phyloP scores from a whole-genome alignment of 129 eudicot species.

The Calendula officinalis region DNA sequence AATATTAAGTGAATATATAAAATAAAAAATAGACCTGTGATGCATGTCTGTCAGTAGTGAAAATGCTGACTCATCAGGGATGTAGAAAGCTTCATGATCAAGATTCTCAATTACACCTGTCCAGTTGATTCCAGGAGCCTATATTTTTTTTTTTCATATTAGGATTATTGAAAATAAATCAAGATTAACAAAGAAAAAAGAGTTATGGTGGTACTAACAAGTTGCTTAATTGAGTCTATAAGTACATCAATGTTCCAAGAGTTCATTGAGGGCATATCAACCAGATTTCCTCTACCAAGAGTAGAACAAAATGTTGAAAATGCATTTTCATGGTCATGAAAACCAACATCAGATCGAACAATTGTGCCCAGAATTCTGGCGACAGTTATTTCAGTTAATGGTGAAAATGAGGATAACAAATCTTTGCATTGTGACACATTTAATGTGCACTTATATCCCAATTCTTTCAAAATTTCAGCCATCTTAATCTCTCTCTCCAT shows the following conservation, averaged over 20 bases:
- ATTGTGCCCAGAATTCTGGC: conserved; percentile 77
- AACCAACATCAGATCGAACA: conserved; percentile 50
- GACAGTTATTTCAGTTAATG: conserved; percentile 66
- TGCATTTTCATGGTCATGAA: conserved; percentile 57
- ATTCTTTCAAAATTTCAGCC: conserved; percentile 81
- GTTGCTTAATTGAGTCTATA: conserved; percentile 79
- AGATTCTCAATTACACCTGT: conserved; percentile 60
- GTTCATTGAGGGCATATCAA: conserved; percentile 38
- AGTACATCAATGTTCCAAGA: conserved; percentile 88
- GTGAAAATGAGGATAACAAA: conserved; percentile 65
- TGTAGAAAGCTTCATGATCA: conserved; percentile 79
- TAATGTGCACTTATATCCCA: conserved; percentile 86
- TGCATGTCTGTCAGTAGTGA: conserved; percentile 52
- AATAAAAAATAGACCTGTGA: conserved; percentile 54
- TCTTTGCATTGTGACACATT: conserved; percentile 74
- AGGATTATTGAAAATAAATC: conserved; percentile 1
- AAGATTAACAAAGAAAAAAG: background rate
- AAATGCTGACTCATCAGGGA: conserved; percentile 63
- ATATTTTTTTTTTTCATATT: conserved; percentile 23
- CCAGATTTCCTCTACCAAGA: conserved; percentile 47
- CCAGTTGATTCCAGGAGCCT: conserved; percentile 93
- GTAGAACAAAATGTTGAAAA: conserved; percentile 77
- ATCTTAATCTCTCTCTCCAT: conserved; percentile 81
- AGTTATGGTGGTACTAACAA: conserved; percentile 51
- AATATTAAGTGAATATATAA: background rate